Base-by-base conservation (phyloP, 805 yeast species). In the Metschnikowia dekortorum region DNA sequence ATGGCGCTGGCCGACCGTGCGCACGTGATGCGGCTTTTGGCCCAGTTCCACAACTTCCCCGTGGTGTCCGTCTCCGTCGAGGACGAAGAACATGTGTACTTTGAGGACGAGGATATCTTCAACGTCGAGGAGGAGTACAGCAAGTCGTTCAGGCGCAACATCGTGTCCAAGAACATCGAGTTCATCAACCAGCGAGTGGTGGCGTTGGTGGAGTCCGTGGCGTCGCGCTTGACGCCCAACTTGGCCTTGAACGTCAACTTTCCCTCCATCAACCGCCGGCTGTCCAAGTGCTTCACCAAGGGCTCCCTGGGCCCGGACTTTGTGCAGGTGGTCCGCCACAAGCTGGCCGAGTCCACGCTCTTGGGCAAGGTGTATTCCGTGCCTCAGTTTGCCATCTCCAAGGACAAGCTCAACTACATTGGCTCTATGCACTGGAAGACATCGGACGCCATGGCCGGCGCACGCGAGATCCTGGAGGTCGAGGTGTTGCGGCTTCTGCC, bases 61-160 rank as follows among this genome's bases (percentile, higher is more conserved):
- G 54, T 56, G 26, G 44, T 70, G 7, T 53, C 63, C 2, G 58
- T 68, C 2, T 56, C 66, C 10, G 55, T 66, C 6, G 59, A 59
- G 36, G 73, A 69, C 50, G 48, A 52, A 8, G 57, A 64, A 34
- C 63, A 65, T 39, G 50, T 67, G 16, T 71, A 70, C 53, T 70
- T 60, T 56, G 66, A 68, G 49, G 66, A 70, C 52, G 73, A 69
- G 48, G 55, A 51, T n/a, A 54, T 47, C 40, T 66, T 67, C 53
- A 53, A 59, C 32, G 56, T 61, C 34, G 52, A 54, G 35, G 43
- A 51, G 3, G 3, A 13, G 9, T 45, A 51, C 46, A 11, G 26
- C 8, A 13, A 29, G 7, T 13, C 43, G 42, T 51, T 56, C 36
- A 62, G 57, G 46, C 57, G 51, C 37, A 66, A 66, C 54, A 49